Evolutionary conservation across 148 eudicot genomes (phyloP).

Genomic region (Cornus controversa): DNA sequence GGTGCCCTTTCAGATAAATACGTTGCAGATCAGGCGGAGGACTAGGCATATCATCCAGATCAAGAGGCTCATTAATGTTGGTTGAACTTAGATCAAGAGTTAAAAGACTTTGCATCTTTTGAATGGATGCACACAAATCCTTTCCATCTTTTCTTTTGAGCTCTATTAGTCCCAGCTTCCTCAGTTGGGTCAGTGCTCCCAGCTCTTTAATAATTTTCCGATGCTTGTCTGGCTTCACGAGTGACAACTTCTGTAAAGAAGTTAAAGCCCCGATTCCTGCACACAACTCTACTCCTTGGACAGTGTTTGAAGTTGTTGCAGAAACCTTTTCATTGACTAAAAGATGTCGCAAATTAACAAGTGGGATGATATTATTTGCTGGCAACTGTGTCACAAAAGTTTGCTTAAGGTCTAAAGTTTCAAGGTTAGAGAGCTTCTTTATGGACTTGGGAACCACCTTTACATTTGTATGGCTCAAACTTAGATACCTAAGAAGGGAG

Average conservation of each 20-base stretch:
- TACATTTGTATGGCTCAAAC: slow-evolving; percentile 28
- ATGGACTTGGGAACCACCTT: slow-evolving; percentile 29
- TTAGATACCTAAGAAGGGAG: slow-evolving; percentile 27
- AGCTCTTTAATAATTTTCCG: slow-evolving; percentile 13
- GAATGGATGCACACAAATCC: slow-evolving; percentile 23
- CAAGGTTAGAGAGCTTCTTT: slow-evolving; percentile 24
- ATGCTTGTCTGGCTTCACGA: slow-evolving; percentile 13
- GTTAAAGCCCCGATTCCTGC: slow-evolving; percentile 6
- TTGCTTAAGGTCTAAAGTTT: slow-evolving; percentile 36
- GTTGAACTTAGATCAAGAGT: slow-evolving; percentile 19
- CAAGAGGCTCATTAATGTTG: slow-evolving; percentile 12
- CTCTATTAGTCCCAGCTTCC: slow-evolving; percentile 21
- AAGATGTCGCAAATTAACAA: slow-evolving; percentile 18
- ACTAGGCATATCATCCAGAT: slow-evolving; percentile 5
- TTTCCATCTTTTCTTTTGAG: slow-evolving; percentile 15
- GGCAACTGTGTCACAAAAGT: slow-evolving; percentile 19
- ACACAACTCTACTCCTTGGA: slow-evolving; percentile 5
- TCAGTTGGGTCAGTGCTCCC: slow-evolving; percentile 15
- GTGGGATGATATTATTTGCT: not conserved
- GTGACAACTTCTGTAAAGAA: slow-evolving; percentile 22
- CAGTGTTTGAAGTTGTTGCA: not conserved
- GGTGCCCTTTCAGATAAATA: slow-evolving; percentile 20
- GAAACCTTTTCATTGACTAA: not conserved
- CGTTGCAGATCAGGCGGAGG: slow-evolving; percentile 25
- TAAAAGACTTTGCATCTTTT: slow-evolving; percentile 19